Evolutionary conservation across 441 rosid genomes (phyloP), one percentile per base, ranked within the genome.

Genomic region (Manihot esculenta): DNA sequence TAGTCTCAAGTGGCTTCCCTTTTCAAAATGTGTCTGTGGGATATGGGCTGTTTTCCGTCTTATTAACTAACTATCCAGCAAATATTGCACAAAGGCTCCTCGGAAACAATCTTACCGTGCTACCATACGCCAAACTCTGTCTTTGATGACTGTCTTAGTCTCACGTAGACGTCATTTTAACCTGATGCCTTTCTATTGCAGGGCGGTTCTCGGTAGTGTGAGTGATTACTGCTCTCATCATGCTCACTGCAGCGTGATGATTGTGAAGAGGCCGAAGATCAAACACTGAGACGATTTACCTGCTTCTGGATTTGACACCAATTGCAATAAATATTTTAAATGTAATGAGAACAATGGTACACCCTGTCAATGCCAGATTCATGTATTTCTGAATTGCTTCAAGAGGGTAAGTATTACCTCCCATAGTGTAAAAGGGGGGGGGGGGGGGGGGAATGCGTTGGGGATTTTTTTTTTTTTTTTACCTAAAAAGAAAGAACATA

Each of bases 121-220:
- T 35, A 9, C 12, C 24, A 53, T 53, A 41, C 27, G 13, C 20
- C 6, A 47, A 20, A 15, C 30, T 10, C 48, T 68, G 71, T 17
- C 26, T 10, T 38, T 13, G 11, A 1, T 30, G 33, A 30, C 4
- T 57, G 24, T 17, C 1, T 8, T 35, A 47, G 24, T 57, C 10
- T 26, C 9, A n/a, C 7, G 42, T 38, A 5, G 30, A 24, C 24
- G 12, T 47, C 24, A 44, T 4, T 60, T 24, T 21, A 23, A 20
- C 38, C 7, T 15, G 61, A 20, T 55, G 24, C 33, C 21, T 62
- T 30, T 49, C 27, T 61, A 15, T 42, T 74, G 70, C 88, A 93
- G 98, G 91, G 97, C 93, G 57, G 89, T 93, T 80, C 79, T 93
- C 15, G 98, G 98, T n/a, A 93, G 98, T 21, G 95, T 88, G 66